Conservation (phyloP, 768 basidiomycete genomes). For the Lentinula aciculospora region DNA sequence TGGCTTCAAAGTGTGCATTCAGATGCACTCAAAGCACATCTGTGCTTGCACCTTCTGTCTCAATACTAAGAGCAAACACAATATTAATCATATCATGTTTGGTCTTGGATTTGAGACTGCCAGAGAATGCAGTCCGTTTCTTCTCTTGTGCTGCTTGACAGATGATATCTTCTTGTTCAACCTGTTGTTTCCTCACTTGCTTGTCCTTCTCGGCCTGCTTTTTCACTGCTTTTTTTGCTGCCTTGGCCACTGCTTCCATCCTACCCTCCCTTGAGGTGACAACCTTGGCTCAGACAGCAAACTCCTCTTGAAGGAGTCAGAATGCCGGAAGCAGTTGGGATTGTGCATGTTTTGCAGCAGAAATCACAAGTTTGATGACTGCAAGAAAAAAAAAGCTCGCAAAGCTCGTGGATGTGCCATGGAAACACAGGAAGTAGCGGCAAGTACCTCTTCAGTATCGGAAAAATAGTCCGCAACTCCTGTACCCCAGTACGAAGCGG, state of each 20-base stretch:
- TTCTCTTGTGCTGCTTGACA: neutral
- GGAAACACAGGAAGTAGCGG: too few relatives aligned
- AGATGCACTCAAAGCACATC: neutral
- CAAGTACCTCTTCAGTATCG: too few relatives aligned
- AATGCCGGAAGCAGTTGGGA: too few relatives aligned
- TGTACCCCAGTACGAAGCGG: too few relatives aligned
- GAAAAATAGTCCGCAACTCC: too few relatives aligned
- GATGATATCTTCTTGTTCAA: neutral
- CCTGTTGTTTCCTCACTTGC: neutral
- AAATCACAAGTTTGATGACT: too few relatives aligned
- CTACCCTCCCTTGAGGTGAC: neutral
- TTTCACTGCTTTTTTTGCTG: neutral
- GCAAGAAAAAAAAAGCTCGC: too few relatives aligned
- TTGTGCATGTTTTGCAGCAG: too few relatives aligned
- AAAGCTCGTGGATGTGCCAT: too few relatives aligned
- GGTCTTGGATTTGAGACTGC: neutral
- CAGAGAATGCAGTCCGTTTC: neutral
- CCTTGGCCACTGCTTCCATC: neutral
- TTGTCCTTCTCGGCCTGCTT: neutral
- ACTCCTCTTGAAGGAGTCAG: too few relatives aligned
- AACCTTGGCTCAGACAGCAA: too few relatives aligned
- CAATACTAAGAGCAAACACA: neutral
- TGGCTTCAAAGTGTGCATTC: neutral
- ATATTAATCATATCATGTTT: neutral
- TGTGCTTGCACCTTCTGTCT: neutral